A percentile compares a stretch with the other conserved stretches of the same genome.
These are phyloP conservation scores for Penicillium sclerotiorum DNA, from an alignment of 2,329 filamentous ascomycete genomes.

Conservation along the genomic window DNA sequence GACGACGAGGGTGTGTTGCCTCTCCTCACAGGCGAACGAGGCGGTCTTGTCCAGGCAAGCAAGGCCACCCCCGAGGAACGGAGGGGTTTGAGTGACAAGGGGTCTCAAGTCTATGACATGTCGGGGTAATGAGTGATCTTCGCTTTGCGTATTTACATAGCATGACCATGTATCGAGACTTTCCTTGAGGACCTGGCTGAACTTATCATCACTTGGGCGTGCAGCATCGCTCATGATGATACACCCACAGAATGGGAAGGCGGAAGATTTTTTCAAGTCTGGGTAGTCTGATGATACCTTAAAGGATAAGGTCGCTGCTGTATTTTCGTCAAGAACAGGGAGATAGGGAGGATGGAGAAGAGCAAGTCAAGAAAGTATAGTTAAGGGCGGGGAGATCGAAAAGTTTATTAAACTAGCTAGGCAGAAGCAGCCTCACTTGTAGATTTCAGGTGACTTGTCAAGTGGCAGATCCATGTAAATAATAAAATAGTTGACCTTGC, in stretches of 20 bases:
- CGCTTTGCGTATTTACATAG: conserved; percentile 11
- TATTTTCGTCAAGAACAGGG: not conserved
- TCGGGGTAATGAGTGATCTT: conserved; percentile 10
- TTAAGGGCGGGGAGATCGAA: not conserved
- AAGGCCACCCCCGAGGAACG: conserved; percentile 21
- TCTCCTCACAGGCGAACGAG: conserved; percentile 21
- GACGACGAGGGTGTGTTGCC: conserved; percentile 15
- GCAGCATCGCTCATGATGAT: conserved; percentile 15
- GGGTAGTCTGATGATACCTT: not conserved
- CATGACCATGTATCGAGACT: conserved; percentile 17
- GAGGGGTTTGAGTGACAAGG: conserved; percentile 16
- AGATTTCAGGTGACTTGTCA: too few relatives aligned
- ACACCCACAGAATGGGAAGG: not conserved
- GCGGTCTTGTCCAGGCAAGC: conserved; percentile 5
- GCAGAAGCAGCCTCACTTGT: not conserved
- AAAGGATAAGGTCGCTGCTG: not conserved
- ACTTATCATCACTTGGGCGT: conserved; percentile 19
- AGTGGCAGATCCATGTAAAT: too few relatives aligned
- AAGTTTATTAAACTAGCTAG: not conserved
- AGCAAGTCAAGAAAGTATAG: not conserved
- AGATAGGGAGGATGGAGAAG: not conserved
- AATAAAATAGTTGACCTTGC: too few relatives aligned
- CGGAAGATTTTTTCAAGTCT: not conserved
- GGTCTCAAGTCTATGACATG: conserved; percentile 16
- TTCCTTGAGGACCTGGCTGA: conserved; percentile 14